Percentiles rank a stretch among this genome's conserved stretches.
Conservation (phyloP, 805 yeast species). For the Pachysolen tannophilus region DNA sequence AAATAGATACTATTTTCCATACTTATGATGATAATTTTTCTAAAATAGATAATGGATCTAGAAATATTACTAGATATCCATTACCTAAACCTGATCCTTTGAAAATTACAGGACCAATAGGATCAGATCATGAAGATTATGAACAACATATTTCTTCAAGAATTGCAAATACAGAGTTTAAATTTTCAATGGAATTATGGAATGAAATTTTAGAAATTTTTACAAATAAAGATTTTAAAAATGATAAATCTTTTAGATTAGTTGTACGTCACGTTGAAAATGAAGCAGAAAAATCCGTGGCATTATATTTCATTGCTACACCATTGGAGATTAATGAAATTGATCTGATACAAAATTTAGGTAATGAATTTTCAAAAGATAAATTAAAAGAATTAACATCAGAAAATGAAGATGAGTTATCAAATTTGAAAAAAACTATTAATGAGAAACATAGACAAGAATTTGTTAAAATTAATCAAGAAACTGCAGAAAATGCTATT, state of each 20-base stretch:
- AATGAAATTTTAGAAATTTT: conserved; percentile 33
- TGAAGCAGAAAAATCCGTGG: conserved; percentile 1
- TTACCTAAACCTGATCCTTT: conserved; percentile 1
- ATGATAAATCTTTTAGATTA: conserved; percentile 29
- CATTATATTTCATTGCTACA: conserved; percentile 13
- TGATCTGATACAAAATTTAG: conserved; percentile 12
- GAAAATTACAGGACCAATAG: conserved; percentile 5
- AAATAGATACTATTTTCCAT: conserved; percentile 61
- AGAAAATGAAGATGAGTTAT: conserved; percentile 1
- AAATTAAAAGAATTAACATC: conserved; percentile 13
- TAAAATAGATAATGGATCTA: conserved; percentile 8
- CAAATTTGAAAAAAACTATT: background rate
- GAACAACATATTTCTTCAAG: conserved; percentile 31
- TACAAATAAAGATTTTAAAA: conserved; percentile 18
- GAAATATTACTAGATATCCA: background rate
- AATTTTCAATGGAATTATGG: conserved; percentile 47
- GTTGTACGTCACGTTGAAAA: conserved; percentile 12
- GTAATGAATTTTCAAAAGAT: conserved; percentile 13
- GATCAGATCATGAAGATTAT: conserved; percentile 12
- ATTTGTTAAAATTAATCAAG: conserved; percentile 11
- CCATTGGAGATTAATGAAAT: conserved; percentile 11
- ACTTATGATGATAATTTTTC: conserved; percentile 25
- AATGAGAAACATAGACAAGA: conserved; percentile 5
- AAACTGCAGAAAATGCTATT: conserved; percentile 13
- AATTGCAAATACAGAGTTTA: conserved; percentile 66